Percentiles rank a stretch among this genome's conserved stretches.
Conservation (phyloP, 352 stramenopile species). For the Globisporangium cederbergense region DNA sequence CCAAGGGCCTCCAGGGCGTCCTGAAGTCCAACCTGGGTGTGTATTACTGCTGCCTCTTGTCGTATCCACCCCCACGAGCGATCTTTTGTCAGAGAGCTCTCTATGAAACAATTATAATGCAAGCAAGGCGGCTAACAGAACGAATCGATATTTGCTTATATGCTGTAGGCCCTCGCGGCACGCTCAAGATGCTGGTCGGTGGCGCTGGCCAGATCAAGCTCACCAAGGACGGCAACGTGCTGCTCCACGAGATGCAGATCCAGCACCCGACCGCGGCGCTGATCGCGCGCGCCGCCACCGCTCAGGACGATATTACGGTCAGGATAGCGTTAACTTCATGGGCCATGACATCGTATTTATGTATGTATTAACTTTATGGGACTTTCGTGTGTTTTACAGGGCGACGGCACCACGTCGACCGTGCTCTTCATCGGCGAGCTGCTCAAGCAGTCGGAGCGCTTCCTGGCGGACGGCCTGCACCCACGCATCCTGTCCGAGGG, state of each 20-base stretch:
- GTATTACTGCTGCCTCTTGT: constrained; percentile 13
- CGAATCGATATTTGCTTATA: neutral
- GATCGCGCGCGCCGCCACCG: constrained; percentile 97
- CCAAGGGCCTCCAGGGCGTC: constrained; percentile 95
- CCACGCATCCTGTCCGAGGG: constrained; percentile 96
- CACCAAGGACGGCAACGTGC: constrained; percentile 99
- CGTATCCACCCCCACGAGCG: neutral
- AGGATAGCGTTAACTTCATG: neutral
- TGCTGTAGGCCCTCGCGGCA: constrained; percentile 92
- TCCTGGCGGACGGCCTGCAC: constrained; percentile 96
- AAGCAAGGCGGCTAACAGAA: neutral
- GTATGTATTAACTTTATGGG: neutral
- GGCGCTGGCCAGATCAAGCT: constrained; percentile 99
- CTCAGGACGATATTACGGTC: constrained; percentile 93
- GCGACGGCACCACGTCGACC: constrained; percentile 98
- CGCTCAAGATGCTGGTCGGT: constrained; percentile 99
- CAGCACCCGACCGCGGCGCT: constrained; percentile 98
- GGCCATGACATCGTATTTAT: neutral
- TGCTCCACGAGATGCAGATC: constrained; percentile 99
- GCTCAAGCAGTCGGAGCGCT: constrained; percentile 97
- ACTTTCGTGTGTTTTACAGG: constrained; percentile 22
- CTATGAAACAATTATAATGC: neutral
- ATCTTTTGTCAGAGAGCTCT: neutral
- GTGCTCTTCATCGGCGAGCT: constrained; percentile 99
- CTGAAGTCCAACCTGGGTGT: constrained; percentile 91